A percentile compares a stretch with the other conserved stretches of the same genome.
Evolutionary conservation across 495 filamentous ascomycete species (phyloP).

Genomic region (Acidiella bohemica): DNA sequence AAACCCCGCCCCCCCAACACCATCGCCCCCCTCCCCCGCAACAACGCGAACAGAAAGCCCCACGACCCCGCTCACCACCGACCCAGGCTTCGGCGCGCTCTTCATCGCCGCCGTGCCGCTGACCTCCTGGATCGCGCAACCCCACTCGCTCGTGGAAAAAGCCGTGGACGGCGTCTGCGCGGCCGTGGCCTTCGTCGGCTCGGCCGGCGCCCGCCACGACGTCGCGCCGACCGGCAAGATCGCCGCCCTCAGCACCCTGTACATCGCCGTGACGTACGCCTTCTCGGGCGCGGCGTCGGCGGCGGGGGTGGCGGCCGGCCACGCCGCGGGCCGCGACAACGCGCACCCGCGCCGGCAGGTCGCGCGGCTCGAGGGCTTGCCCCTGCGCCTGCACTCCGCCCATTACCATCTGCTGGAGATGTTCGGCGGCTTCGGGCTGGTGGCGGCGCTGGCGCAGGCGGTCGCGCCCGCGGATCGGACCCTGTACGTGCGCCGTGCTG

Average conservation of each 20-base stretch:
- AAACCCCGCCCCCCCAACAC: neutral
- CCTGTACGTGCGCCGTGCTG: too few relatives aligned
- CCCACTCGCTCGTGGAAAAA: slow-evolving; percentile 1
- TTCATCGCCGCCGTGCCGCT: slow-evolving; percentile 13
- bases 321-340: slow-evolving; percentile 8
- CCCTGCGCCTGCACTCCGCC: slow-evolving; percentile 6
- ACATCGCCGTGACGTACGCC: slow-evolving; percentile 10
- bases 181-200: slow-evolving; percentile 5
- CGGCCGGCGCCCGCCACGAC: neutral
- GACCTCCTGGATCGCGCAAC: slow-evolving; percentile 10
- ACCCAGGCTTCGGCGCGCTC: slow-evolving; percentile 8
- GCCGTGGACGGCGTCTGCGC: slow-evolving; percentile 6
- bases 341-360: slow-evolving; percentile 7
- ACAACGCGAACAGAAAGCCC: too few relatives aligned
- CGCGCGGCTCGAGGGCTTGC: neutral
- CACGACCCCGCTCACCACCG: neutral
- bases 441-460: slow-evolving; percentile 5
- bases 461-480: slow-evolving; percentile 10
- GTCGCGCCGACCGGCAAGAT: slow-evolving; percentile 8
- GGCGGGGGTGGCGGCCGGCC: slow-evolving; percentile 1
- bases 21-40: too few relatives aligned
- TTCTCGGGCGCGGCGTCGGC: slow-evolving; percentile 4
- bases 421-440: slow-evolving; percentile 9
- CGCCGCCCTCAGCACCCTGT: slow-evolving; percentile 12
- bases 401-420: slow-evolving; percentile 14